Conservation (phyloP, 352 stramenopile species). For the Phytophthora podocarpi region DNA sequence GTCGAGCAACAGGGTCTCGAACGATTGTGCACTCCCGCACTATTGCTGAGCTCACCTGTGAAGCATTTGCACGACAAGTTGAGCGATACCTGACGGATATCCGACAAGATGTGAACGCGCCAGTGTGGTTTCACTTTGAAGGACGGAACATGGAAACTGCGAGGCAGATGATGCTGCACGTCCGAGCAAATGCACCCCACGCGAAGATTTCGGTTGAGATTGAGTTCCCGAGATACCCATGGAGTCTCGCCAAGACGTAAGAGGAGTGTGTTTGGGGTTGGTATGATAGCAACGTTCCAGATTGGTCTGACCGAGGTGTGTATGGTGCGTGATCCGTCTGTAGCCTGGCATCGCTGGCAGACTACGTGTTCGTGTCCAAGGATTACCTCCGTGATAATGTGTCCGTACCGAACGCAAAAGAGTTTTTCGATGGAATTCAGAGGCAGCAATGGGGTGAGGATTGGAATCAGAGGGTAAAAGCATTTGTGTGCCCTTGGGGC, state of each 20-base stretch:
- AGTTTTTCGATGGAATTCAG: slow-evolving; percentile 47
- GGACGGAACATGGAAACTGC: slow-evolving; percentile 70
- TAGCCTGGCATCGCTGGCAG: slow-evolving; percentile 47
- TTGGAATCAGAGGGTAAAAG: slow-evolving; percentile 35
- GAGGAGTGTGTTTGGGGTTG: neutral
- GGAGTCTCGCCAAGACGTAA: slow-evolving; percentile 59
- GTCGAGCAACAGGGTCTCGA: slow-evolving; percentile 58
- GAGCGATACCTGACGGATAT: slow-evolving; percentile 18
- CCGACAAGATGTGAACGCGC: slow-evolving; percentile 1
- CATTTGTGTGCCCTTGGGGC: slow-evolving; percentile 76
- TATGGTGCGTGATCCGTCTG: neutral
- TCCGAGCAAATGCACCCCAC: slow-evolving; percentile 25
- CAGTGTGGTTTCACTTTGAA: slow-evolving; percentile 74
- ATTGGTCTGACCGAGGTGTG: neutral
- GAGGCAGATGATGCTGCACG: slow-evolving; percentile 57
- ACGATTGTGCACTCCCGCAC: slow-evolving; percentile 76
- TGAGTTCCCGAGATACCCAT: slow-evolving; percentile 72
- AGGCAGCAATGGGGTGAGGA: slow-evolving; percentile 26
- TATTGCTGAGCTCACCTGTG: slow-evolving; percentile 55
- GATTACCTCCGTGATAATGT: slow-evolving; percentile 75
- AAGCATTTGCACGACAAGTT: slow-evolving; percentile 46
- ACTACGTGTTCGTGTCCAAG: slow-evolving; percentile 77
- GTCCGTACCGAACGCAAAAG: slow-evolving; percentile 32
- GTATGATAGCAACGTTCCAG: neutral
- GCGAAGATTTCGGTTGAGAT: slow-evolving; percentile 65